phyloP scores from a whole-genome alignment of 306 rosid genomes.

The Notholithocarpus densiflorus region DNA sequence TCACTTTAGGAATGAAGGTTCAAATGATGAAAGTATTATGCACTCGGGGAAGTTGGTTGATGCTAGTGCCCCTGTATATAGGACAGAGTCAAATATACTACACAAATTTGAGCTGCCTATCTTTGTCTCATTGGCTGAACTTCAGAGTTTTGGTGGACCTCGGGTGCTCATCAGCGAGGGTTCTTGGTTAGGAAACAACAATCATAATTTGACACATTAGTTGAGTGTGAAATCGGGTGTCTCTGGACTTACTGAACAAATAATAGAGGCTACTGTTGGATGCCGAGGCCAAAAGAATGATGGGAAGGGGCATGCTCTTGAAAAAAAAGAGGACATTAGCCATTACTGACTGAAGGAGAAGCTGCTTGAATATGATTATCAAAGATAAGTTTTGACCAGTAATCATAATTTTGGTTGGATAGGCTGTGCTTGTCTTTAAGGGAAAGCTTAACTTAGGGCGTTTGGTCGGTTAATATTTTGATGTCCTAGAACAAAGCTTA shows the following conservation, averaged over 20 bases:
- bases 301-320: slow-evolving; percentile 47
- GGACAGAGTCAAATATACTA: slow-evolving; percentile 61
- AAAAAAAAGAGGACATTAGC: slow-evolving; percentile 38
- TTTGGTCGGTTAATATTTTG: not conserved
- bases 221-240: too few relatives aligned
- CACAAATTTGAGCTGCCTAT: slow-evolving; percentile 84
- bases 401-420: not conserved
- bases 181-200: slow-evolving; percentile 60
- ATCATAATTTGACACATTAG: too few relatives aligned
- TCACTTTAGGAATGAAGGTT: slow-evolving; percentile 70
- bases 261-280: slow-evolving; percentile 70
- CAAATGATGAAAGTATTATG: slow-evolving; percentile 56
- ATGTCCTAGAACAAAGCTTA: not conserved
- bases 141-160: slow-evolving; percentile 80
- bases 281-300: slow-evolving; percentile 69
- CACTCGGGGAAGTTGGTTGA: slow-evolving; percentile 66
- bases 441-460: not conserved
- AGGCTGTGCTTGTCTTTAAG: not conserved
- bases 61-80: slow-evolving; percentile 77
- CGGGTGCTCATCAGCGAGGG: slow-evolving; percentile 59
- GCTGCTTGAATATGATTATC: slow-evolving; percentile 35
- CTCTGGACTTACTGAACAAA: slow-evolving; percentile 1
- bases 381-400: not conserved
- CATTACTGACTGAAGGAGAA: slow-evolving; percentile 82
- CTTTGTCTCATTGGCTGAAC: slow-evolving; percentile 52